Base-by-base conservation (phyloP, 2,329 filamentous ascomycete genomes). In the Stachybotrys echinatus region DNA sequence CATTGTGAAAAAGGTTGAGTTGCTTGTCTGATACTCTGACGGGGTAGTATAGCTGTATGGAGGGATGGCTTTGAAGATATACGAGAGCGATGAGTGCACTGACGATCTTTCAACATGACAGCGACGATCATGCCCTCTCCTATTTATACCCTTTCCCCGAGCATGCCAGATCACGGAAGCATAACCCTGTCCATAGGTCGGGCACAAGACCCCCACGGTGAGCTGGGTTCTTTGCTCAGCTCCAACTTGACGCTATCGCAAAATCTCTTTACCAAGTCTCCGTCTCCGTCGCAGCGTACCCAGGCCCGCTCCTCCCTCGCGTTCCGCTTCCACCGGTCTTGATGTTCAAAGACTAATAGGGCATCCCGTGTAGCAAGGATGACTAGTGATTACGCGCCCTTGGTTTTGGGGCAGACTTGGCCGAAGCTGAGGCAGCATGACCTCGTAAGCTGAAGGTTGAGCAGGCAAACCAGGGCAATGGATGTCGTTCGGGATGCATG, bases 1-100 rank as follows among this genome's bases (percentile, higher is more conserved):
- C 59, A 61, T 63, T 18, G 8, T 54, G 48, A 47, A 20, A 51
- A n/a, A 12, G 20, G 23, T 42, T 34, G 3, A 10, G 10, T 8
- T 10, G 27, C 27, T 34, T 34, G 27, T 10, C 27, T 10, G 14
- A 14, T 10, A 34, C 3, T 34, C 10, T 14, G 27, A 14, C 10
- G 10, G 14, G 40, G 12, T 19, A 12, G 17, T 6, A 20, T 12
- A 21, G 19, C 6, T 19, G 19, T 12, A 6, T 21, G 19, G 21
- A 43, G 19, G 19, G 19, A 20, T 43, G 40, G 5, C 21, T 19
- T 12, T 12, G 22, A 21, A 12, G 14, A 21, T 43, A 12, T 21
- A 19, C 17, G 40, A 21, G 27, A 34, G 14, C n/a, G 27, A 34
- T 34, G 27, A 34, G 27, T 14, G 27, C 27, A 5, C 10, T 34